Evolutionary conservation across 306 rosid genomes (phyloP).

Genomic region (Inga oerstediana): DNA sequence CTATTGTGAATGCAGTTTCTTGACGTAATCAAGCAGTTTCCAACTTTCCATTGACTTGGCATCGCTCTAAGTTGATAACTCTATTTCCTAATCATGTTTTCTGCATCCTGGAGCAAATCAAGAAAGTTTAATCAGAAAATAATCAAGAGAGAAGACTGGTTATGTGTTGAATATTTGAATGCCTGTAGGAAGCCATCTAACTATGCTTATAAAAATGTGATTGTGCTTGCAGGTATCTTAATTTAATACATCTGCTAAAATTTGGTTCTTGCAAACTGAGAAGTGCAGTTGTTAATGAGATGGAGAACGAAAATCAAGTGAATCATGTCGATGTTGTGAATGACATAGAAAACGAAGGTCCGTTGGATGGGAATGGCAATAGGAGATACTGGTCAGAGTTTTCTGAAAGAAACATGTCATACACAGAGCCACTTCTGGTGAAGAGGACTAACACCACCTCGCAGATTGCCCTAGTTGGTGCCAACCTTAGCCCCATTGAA

Average conservation of each 20-base stretch:
- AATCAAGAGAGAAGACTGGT: not conserved
- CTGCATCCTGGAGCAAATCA: not conserved
- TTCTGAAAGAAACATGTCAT: conserved; percentile 40
- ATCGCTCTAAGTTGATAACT: not conserved
- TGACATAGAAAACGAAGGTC: conserved; percentile 54
- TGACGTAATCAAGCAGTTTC: not conserved
- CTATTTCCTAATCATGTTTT: not conserved
- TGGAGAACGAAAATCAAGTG: conserved; percentile 37
- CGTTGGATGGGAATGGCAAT: conserved; percentile 39
- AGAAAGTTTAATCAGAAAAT: not conserved
- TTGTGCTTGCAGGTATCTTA: conserved; percentile 23
- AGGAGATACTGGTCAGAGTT: conserved; percentile 41
- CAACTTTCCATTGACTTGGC: not conserved
- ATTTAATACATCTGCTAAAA: not conserved
- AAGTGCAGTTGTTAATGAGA: conserved; percentile 27
- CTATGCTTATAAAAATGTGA: not conserved
- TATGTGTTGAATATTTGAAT: conserved; percentile 1
- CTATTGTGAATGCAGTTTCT: not conserved
- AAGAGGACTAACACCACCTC: conserved; percentile 78
- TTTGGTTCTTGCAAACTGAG: conserved; percentile 9
- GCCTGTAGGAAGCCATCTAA: not conserved
- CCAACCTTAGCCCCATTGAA: conserved; percentile 83
- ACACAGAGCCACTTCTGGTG: conserved; percentile 46
- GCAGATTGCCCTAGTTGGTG: conserved; percentile 88
- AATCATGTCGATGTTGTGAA: conserved; percentile 25